phyloP scores from a whole-genome alignment of 345 rosid species.

The Carallia pectinifolia region DNA sequence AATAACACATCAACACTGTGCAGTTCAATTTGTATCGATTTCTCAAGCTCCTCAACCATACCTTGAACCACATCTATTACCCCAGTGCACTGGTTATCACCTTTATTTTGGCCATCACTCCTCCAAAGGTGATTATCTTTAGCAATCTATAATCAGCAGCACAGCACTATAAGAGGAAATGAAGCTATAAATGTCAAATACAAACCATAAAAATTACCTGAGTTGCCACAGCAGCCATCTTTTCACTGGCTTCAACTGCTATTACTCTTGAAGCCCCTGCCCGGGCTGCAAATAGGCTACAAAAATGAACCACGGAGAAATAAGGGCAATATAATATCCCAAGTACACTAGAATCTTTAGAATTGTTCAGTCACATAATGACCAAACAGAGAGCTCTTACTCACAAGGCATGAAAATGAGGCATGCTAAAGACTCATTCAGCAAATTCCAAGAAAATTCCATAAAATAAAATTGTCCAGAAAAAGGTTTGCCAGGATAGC shows the following conservation, averaged over 20 bases:
- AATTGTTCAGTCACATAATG: background rate
- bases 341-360: background rate
- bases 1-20: constrained; percentile 69
- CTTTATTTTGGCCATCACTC: constrained; percentile 27
- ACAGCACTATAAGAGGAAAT: constrained; percentile 13
- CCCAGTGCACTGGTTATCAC: constrained; percentile 30
- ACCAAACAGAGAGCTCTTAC: background rate
- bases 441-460: too few species aligned
- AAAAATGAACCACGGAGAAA: constrained; percentile 12
- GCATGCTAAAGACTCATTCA: too few species aligned
- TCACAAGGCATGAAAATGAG: too few species aligned
- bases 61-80: constrained; percentile 74
- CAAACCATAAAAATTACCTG: constrained; percentile 47
- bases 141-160: constrained; percentile 54
- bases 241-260: constrained; percentile 91
- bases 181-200: constrained; percentile 5
- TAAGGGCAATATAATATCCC: background rate
- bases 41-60: constrained; percentile 84
- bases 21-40: constrained; percentile 56
- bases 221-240: constrained; percentile 91
- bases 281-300: constrained; percentile 86
- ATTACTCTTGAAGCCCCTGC: constrained; percentile 93
- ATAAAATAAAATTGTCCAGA: too few species aligned
- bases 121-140: constrained; percentile 64
- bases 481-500: too few species aligned